Base-by-base conservation (phyloP, 768 basidiomycete genomes). In the Fomitopsis pulvina region DNA sequence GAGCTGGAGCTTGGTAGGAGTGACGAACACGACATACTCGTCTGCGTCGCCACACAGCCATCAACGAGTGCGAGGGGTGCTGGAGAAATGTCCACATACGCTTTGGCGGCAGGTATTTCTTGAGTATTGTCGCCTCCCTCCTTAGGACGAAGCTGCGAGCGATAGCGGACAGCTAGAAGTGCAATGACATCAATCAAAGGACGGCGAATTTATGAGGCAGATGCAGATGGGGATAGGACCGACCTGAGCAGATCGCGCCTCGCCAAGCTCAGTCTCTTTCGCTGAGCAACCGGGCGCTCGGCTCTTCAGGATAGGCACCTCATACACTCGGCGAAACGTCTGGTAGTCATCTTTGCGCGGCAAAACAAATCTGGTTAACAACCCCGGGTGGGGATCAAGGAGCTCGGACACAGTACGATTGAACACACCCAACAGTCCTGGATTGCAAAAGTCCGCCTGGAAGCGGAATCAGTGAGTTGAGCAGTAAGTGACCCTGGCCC, bases 1-100 rank as follows among this genome's bases (percentile, higher is more conserved):
- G 5, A 89, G 66, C 58, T 99, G 95, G 16, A 96, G 68, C n/a
- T 68, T 43, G 0, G 92, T 93, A 0, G 96, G 95, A 4, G 83
- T 83, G 26, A 96, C 75, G 64, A 98, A 98, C n/a, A 98, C 83
- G n/a, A 95, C 87, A 62, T 95, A 97, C 81, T 99, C 96, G 62
- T 89, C 95, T 98, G 22, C 16, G 27, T 47, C n/a, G 25, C 14
- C 3, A 30, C 8, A 28, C 14, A 21, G 20, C 16, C 7, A 30
- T 3, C 4, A 21, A 21, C 16, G 2, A 1, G 22, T 43, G 30
- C 10, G 26, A 22, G 53, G 10, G 30, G 45, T 47, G 27, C 6
- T 11, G 39, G 11, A 24, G 5, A 3, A 14, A 27, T n/a, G 21
- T 12, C 46, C 11, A 66, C 85, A 52, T 50, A 96, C 94, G 73